Conservation (phyloP, 2,329 filamentous ascomycete species). For the Pseudogymnoascus sp. region DNA sequence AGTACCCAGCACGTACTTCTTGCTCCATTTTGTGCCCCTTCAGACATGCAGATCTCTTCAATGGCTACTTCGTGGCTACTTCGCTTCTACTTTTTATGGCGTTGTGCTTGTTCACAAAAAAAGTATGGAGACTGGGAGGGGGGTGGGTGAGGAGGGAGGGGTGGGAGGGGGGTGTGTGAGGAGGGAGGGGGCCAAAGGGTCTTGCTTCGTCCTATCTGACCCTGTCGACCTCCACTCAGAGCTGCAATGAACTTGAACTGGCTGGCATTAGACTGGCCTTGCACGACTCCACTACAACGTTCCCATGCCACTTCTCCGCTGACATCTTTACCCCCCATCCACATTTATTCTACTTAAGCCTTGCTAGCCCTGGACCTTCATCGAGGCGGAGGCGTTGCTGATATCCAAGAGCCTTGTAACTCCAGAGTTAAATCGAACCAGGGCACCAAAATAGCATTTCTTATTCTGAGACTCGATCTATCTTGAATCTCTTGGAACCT, state of each 20-base stretch:
- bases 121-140: not conserved
- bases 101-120: not conserved
- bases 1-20: not conserved
- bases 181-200: not conserved
- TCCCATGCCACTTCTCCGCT: conserved; percentile 8
- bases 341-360: conserved; percentile 10
- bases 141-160: not conserved
- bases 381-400: conserved; percentile 6
- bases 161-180: no score
- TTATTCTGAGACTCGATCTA: not conserved
- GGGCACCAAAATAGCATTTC: conserved; percentile 10
- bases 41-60: not conserved
- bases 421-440: not conserved
- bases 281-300: conserved; percentile 4
- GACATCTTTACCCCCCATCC: conserved; percentile 5
- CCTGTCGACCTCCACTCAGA: conserved; percentile 5
- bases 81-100: not conserved
- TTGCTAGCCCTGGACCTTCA: conserved; percentile 7
- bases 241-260: not conserved
- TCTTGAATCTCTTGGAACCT: conserved; percentile 3
- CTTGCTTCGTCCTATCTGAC: conserved; percentile 4
- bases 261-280: not conserved
- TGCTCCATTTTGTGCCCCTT: not conserved
- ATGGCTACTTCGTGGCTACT: not conserved
- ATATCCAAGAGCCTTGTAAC: conserved; percentile 6